These are phyloP conservation scores for Sporothrix sp. DNA, from an alignment of 2,329 filamentous ascomycete genomes.

Conservation along the genomic window DNA sequence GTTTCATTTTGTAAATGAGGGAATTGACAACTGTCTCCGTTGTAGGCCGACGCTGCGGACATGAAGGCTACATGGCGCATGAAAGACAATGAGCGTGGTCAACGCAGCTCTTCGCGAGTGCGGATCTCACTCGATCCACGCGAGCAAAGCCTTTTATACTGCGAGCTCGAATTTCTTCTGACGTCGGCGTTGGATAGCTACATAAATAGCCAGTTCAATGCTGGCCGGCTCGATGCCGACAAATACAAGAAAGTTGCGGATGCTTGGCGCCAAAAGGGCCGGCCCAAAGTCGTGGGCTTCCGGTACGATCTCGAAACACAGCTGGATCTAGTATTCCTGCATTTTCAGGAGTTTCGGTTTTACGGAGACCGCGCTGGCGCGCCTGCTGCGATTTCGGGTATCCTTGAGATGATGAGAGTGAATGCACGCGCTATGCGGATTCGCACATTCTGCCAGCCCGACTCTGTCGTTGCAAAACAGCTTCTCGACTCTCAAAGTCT, in stretches of 20 bases:
- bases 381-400: conserved; percentile 33
- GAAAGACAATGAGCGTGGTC: conserved; percentile 23
- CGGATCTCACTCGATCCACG: conserved; percentile 44
- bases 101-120: conserved; percentile 24
- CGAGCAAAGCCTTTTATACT: conserved; percentile 49
- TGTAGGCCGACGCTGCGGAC: conserved; percentile 29
- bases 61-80: conserved; percentile 26
- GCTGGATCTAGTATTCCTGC: conserved; percentile 42
- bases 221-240: conserved; percentile 43
- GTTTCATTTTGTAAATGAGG: too few species aligned
- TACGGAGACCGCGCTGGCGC: conserved; percentile 38
- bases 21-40: conserved; percentile 3
- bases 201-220: conserved; percentile 42
- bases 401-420: conserved; percentile 42
- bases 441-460: conserved; percentile 48
- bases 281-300: conserved; percentile 46
- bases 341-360: conserved; percentile 45
- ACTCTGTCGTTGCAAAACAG: conserved; percentile 49
- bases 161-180: conserved; percentile 48
- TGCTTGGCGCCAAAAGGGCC: conserved; percentile 41
- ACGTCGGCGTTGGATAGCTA: conserved; percentile 42
- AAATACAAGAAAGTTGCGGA: conserved; percentile 44
- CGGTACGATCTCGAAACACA: conserved; percentile 52
- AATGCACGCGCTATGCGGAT: conserved; percentile 44
- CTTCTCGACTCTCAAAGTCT: conserved; percentile 43